These are phyloP conservation scores for Lasiosphaeriaceae sp. DNA, from an alignment of 495 filamentous ascomycete species.

Conservation along the genomic window DNA sequence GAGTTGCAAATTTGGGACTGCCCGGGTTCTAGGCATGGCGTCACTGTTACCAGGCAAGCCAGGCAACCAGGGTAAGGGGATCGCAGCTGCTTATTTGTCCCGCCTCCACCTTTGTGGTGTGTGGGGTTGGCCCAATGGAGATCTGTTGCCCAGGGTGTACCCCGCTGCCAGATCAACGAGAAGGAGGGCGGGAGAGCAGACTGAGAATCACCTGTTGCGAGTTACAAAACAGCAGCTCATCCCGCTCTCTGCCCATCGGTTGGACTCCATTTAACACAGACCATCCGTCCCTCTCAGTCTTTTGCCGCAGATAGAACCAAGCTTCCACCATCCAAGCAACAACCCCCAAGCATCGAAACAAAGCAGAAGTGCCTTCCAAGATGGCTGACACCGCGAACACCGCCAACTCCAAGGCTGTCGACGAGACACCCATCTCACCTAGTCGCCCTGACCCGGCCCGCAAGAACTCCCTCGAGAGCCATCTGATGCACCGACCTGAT, in stretches of 20 bases:
- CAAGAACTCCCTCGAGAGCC: constrained; percentile 85
- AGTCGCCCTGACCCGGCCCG: constrained; percentile 52
- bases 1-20: background rate
- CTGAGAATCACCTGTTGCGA: too few species aligned
- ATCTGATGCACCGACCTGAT: constrained; percentile 75
- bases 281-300: too few species aligned
- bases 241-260: too few species aligned
- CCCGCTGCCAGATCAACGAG: too few species aligned
- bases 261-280: too few species aligned
- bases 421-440: constrained; percentile 65
- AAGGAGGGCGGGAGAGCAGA: too few species aligned
- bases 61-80: constrained; percentile 2
- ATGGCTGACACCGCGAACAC: constrained; percentile 14
- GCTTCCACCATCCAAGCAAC: too few species aligned
- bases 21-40: background rate
- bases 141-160: background rate
- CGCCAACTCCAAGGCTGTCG: constrained; percentile 14
- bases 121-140: constrained; percentile 5
- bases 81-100: constrained; percentile 7
- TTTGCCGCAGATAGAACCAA: too few species aligned
- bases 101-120: background rate
- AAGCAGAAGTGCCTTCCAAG: too few species aligned
- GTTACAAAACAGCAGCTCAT: too few species aligned
- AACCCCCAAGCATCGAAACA: too few species aligned
- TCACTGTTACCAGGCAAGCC: constrained; percentile 12